phyloP scores from a whole-genome alignment of 225 moss, liverwort and hornwort species.

The Takakia lepidozioides region DNA sequence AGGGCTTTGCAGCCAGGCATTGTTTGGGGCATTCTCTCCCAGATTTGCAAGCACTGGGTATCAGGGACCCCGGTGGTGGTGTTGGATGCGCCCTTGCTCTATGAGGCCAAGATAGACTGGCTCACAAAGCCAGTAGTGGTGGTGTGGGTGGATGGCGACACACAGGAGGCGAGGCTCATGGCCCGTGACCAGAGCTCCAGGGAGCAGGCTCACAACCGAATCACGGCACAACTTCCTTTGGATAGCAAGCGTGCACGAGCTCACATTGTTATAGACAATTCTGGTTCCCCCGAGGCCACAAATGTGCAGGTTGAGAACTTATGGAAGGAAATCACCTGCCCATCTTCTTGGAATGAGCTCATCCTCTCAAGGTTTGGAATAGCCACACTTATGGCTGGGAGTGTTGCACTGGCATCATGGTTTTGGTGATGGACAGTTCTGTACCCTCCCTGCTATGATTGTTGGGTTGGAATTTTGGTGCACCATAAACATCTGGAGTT shows the following conservation, averaged over 20 bases:
- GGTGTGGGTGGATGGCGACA: conserved; percentile 70
- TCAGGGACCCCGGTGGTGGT: conserved; percentile 58
- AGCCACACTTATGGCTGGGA: conserved; percentile 31
- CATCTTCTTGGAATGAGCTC: conserved; percentile 44
- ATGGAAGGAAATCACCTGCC: conserved; percentile 30
- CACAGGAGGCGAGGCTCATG: conserved; percentile 55
- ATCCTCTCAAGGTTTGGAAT: conserved; percentile 55
- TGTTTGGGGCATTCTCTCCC: conserved; percentile 49
- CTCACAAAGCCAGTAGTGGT: conserved; percentile 62
- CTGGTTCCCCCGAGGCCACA: conserved; percentile 48
- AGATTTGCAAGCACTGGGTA: conserved; percentile 69
- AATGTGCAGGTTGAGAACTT: conserved; percentile 43
- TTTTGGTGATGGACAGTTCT: no score
- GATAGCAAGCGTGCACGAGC: conserved; percentile 54
- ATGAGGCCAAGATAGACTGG: conserved; percentile 70
- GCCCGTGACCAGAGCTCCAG: conserved; percentile 44
- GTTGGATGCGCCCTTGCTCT: conserved; percentile 76
- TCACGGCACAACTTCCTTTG: conserved; percentile 58
- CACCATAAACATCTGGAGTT: no score
- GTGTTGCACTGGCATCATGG: no score
- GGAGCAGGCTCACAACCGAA: conserved; percentile 57
- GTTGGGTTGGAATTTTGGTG: no score
- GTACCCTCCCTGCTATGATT: no score
- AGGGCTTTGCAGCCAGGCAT: conserved; percentile 87
- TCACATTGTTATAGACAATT: conserved; percentile 71